Evolutionary conservation across 176 grass and related monocot species (phyloP).

Genomic region (Triticum turgidum): DNA sequence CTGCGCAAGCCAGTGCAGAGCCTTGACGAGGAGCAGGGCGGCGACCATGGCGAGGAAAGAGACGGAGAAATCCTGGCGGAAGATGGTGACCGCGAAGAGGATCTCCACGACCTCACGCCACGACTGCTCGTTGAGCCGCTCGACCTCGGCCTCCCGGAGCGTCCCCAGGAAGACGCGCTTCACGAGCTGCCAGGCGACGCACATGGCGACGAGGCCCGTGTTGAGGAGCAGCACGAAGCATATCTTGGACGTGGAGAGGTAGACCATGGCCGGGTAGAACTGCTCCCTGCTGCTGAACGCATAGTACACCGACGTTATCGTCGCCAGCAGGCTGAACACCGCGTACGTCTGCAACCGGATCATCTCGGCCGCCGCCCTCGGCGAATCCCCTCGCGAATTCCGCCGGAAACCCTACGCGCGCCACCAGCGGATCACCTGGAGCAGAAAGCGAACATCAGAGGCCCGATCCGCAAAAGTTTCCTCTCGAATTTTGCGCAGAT

Average conservation of each 20-base stretch:
- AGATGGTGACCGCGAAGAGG: constrained; percentile 94
- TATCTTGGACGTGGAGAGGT: constrained; percentile 95
- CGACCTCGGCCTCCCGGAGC: constrained; percentile 87
- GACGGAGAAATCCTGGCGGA: constrained; percentile 96
- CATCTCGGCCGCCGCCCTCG: constrained; percentile 37
- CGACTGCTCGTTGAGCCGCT: constrained; percentile 92
- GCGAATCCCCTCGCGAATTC: not conserved
- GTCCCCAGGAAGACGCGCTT: constrained; percentile 84
- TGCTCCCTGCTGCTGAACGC: constrained; percentile 96
- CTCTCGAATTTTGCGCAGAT: not conserved
- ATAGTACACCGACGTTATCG: constrained; percentile 67
- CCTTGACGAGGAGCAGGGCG: constrained; percentile 72
- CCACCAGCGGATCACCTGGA: not conserved
- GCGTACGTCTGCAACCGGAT: constrained; percentile 86
- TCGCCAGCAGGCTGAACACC: constrained; percentile 93
- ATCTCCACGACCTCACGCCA: constrained; percentile 95
- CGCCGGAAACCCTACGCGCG: not conserved
- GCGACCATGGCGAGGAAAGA: constrained; percentile 84
- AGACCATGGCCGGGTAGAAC: constrained; percentile 93
- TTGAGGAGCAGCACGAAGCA: constrained; percentile 96
- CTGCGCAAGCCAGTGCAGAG: constrained; percentile 82
- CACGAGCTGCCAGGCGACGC: constrained; percentile 80
- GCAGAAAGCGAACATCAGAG: not conserved
- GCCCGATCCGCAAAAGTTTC: not conserved
- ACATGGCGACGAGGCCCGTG: constrained; percentile 89